Base-by-base conservation (phyloP, 208 protist genomes). In the Trypanosoma platydactyli region DNA sequence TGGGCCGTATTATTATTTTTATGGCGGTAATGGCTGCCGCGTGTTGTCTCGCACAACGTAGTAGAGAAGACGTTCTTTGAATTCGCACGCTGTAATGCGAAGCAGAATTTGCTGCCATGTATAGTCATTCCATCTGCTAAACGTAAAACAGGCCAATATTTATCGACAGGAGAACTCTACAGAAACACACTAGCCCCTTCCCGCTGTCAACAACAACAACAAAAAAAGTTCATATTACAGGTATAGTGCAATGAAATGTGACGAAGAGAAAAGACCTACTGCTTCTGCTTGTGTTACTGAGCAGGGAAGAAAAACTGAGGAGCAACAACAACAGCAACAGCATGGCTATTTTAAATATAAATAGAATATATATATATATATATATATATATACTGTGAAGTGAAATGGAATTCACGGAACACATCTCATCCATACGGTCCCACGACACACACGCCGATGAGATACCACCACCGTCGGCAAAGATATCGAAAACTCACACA, bases 51-150 rank as follows among this genome's bases (percentile, higher is more conserved):
- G 30, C 27, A 38, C 24, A 41, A 40, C 5, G 61, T 27, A 27
- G 61, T 49, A 15, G 35, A 18, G 3, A 54, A 18, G 15, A 45
- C 16, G 15, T 27, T 60, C n/a, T 33, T 27, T 22, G 42, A 4
- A 27, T 46, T 68, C 30, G 61, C 18, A 24, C 64, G 51, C 44
- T 62, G 35, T 30, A 68, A 3, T 20, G 53, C 13, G 25, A 61
- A 51, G 41, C 64, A 40, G 45, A 68, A 44, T 30, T 44, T 68
- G 44, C 24, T 15, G 18, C 64, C 53, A 44, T 57, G n/a, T 4
- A 45, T 20, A 18, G 16, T 38, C 64, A 68, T 68, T 59, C 41
- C 24, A 38, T 38, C 5, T 38, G 33, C 33, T 11, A 3, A 38
- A 3, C 33, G 5, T 9, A 38, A 9, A 9, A 11, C 33, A 9